Base-by-base conservation (phyloP, 2,329 filamentous ascomycete species). In the Aspergillus sp. region DNA sequence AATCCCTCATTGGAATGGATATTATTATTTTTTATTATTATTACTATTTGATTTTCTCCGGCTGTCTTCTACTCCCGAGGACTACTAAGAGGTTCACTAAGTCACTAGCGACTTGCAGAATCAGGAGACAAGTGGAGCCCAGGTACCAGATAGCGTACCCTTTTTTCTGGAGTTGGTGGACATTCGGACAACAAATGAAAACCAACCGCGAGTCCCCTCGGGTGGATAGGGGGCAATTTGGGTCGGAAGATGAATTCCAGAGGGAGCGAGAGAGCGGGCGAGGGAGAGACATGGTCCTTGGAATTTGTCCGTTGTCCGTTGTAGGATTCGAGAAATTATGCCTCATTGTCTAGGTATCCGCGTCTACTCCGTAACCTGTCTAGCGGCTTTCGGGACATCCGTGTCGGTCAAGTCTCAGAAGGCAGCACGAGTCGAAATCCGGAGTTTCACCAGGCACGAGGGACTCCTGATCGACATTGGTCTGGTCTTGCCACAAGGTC, bases 101-200 rank as follows among this genome's bases (percentile, higher is more conserved):
- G 18, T 22, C 45, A 47, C 42, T 45, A 55, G 26, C 26, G 24
- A 31, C n/a, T 22, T 55, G 53, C 53, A 49, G 42, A 55, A 49
- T 55, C 53, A 55, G 53, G 53, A 55, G 53, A 55, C 22, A 49
- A 31, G 53, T 55, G 53, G 53, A 49, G 53, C 22, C 53, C 24
- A 24, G 26, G n/a, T 24, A 36, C 51, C 51, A 22, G 31, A 39
- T 53, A 49, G 24, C 26, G 18, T 42, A 55, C 53, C 42, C 24
- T 42, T 26, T 55, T 52, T 55, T 55, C 53, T 49, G 53, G 53
- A 55, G 53, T 42, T 42, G 22, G 53, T 55, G 52, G 52, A 6
- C 52, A 24, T 29, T 36, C 20, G 5, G 20, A 45, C 49, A 54
- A 29, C 52, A 54, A 54, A 54, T 54, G 52, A 54, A 42, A 45